Evolutionary conservation across 495 filamentous ascomycete genomes (phyloP).

Genomic region (Penicillium desertorum): DNA sequence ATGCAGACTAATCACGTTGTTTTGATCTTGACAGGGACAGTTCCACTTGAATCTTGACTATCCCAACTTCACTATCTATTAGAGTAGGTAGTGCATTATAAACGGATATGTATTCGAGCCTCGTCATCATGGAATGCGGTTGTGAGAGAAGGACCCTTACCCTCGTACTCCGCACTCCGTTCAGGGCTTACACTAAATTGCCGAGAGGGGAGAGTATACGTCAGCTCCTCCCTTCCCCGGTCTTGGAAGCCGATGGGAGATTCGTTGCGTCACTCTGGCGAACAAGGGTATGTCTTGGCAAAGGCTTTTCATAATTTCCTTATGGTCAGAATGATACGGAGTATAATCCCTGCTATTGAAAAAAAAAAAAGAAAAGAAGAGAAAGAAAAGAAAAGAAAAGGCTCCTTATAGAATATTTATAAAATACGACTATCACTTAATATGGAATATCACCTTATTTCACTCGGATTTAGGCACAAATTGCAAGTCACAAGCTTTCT

Average conservation of each 20-base stretch:
- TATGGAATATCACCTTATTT: too few species aligned
- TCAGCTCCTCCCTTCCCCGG: constrained; percentile 22
- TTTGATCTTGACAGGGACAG: constrained; percentile 3
- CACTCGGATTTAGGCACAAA: background rate
- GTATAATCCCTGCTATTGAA: too few species aligned
- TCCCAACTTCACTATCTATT: too few species aligned
- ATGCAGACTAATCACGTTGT: background rate
- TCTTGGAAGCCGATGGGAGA: constrained; percentile 6
- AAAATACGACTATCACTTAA: too few species aligned
- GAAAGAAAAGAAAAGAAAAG: too few species aligned
- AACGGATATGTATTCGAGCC: constrained; percentile 6
- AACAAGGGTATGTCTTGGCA: background rate
- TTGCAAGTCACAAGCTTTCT: background rate
- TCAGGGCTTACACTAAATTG: constrained; percentile 8
- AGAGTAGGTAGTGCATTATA: too few species aligned
- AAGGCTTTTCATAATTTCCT: background rate
- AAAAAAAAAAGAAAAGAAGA: too few species aligned
- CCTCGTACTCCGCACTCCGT: constrained; percentile 6
- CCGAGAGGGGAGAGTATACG: constrained; percentile 21
- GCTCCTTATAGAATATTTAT: too few species aligned
- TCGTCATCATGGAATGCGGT: constrained; percentile 27
- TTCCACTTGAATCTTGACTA: background rate
- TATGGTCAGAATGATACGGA: too few species aligned
- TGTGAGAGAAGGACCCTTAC: background rate
- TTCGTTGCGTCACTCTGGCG: constrained; percentile 1